A percentile compares a stretch with the other conserved stretches of the same genome.
Evolutionary conservation across 768 basidiomycete species (phyloP).

Genomic region (Phylloporus sp.): DNA sequence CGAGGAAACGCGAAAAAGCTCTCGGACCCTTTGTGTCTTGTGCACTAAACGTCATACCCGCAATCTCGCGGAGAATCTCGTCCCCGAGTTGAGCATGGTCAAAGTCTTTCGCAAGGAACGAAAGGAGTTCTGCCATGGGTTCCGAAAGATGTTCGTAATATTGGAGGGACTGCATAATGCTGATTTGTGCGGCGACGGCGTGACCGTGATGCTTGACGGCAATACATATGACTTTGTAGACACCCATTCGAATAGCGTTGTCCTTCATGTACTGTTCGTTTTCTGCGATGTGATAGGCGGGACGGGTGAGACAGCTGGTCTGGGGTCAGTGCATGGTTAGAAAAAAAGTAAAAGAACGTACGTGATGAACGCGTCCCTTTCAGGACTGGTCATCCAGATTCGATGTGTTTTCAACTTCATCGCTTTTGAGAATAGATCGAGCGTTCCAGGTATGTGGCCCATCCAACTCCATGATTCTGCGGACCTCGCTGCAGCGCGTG

Average conservation of each 20-base stretch:
- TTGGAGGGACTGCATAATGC: conserved; percentile 86
- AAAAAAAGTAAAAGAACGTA: conserved; percentile 7
- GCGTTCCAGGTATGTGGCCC: conserved; percentile 64
- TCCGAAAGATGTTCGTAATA: conserved; percentile 94
- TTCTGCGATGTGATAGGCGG: conserved; percentile 83
- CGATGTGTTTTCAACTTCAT: conserved; percentile 65
- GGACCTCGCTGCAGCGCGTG: conserved; percentile 39
- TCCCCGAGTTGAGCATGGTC: conserved; percentile 88
- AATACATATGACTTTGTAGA: too few species aligned
- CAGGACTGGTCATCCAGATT: conserved; percentile 86
- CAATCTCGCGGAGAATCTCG: conserved; percentile 86
- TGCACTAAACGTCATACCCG: conserved; percentile 66
- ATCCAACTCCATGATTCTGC: conserved; percentile 66
- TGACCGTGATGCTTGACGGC: conserved; percentile 92
- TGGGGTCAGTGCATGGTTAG: conserved; percentile 3
- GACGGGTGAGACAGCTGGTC: conserved; percentile 84
- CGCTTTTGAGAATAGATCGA: conserved; percentile 68
- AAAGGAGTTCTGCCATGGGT: conserved; percentile 87
- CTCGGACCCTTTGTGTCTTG: conserved; percentile 87
- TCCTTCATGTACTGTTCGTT: conserved; percentile 86
- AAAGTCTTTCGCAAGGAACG: conserved; percentile 74
- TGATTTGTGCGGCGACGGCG: conserved; percentile 76
- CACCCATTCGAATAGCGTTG: conserved; percentile 59
- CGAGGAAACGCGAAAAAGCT: conserved; percentile 79
- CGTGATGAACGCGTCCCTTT: conserved; percentile 84